phyloP scores from a whole-genome alignment of 169 alveolate genomes.

The Cyclospora cayetanensis region DNA sequence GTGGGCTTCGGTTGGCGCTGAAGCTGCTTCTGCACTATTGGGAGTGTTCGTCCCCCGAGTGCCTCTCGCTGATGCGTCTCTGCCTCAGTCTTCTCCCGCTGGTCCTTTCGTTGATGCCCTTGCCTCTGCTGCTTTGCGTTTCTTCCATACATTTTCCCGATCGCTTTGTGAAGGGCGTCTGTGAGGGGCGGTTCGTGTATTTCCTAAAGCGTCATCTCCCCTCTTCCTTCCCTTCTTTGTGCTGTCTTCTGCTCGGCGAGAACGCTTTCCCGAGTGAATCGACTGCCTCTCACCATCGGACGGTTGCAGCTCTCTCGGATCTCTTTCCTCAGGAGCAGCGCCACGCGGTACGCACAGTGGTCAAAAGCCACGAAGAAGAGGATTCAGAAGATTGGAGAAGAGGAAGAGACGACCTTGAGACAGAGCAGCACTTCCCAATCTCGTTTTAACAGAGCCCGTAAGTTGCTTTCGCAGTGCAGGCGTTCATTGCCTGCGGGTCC shows the following conservation, averaged over 20 bases:
- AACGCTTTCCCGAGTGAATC: too few relatives aligned
- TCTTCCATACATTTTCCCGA: background rate
- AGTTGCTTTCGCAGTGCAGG: background rate
- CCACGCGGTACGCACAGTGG: conserved; percentile 59
- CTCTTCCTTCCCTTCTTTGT: too few relatives aligned
- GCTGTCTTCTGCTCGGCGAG: too few relatives aligned
- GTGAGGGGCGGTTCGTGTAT: background rate
- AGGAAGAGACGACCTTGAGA: background rate
- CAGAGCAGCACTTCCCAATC: too few relatives aligned
- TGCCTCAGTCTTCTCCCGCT: background rate
- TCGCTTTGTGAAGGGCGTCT: background rate
- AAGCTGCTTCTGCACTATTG: background rate
- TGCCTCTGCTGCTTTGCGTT: background rate
- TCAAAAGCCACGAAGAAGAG: background rate
- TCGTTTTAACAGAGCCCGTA: background rate
- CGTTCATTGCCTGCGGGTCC: background rate
- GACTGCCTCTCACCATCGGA: too few relatives aligned
- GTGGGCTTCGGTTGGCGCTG: background rate
- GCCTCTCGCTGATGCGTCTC: background rate
- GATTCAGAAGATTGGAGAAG: conserved; percentile 39
- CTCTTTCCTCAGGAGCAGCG: conserved; percentile 31
- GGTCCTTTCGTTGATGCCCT: background rate
- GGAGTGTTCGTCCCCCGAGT: background rate
- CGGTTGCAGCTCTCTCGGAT: too few relatives aligned
- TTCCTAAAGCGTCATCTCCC: too few relatives aligned